Percentiles rank a stretch among this genome's conserved stretches.
Evolutionary conservation across 805 yeast species (phyloP).

Genomic region (Candida alai): DNA sequence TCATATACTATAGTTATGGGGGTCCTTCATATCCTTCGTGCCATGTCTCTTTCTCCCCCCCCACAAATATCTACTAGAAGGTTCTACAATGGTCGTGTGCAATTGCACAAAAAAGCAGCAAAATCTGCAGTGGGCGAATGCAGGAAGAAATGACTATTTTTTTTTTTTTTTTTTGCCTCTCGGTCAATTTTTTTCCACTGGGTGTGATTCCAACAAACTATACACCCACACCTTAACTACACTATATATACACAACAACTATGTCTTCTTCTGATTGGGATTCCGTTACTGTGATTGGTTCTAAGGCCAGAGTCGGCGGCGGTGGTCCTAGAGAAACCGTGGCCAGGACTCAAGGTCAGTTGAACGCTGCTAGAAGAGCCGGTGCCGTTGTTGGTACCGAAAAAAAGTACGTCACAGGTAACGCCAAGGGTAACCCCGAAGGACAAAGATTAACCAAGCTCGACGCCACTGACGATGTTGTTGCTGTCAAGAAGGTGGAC

Average conservation of each 20-base stretch:
- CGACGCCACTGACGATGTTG: slow-evolving; percentile 91
- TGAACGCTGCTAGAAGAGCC: slow-evolving; percentile 91
- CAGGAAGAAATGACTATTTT: too few species aligned
- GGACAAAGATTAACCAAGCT: slow-evolving; percentile 93
- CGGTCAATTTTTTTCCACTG: too few species aligned
- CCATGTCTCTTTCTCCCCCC: too few species aligned
- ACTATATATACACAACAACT: slow-evolving; percentile 5
- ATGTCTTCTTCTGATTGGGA: slow-evolving; percentile 94
- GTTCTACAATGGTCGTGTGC: too few species aligned
- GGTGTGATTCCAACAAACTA: too few species aligned
- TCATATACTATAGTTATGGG: too few species aligned
- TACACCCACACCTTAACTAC: neutral
- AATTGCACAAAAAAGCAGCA: too few species aligned
- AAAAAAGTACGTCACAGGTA: slow-evolving; percentile 75
- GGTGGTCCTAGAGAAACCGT: slow-evolving; percentile 85
- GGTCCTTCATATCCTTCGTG: too few species aligned
- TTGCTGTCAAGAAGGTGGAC: slow-evolving; percentile 86
- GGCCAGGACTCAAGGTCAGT: slow-evolving; percentile 69
- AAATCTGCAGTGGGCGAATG: too few species aligned
- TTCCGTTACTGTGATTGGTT: slow-evolving; percentile 81
- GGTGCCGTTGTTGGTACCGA: slow-evolving; percentile 89
- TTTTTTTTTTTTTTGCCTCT: too few species aligned
- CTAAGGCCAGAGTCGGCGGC: slow-evolving; percentile 81
- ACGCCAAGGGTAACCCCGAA: slow-evolving; percentile 67
- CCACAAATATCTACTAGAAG: too few species aligned